phyloP scores from a whole-genome alignment of 2,329 filamentous ascomycete species.

The Nectriaceae sp. region DNA sequence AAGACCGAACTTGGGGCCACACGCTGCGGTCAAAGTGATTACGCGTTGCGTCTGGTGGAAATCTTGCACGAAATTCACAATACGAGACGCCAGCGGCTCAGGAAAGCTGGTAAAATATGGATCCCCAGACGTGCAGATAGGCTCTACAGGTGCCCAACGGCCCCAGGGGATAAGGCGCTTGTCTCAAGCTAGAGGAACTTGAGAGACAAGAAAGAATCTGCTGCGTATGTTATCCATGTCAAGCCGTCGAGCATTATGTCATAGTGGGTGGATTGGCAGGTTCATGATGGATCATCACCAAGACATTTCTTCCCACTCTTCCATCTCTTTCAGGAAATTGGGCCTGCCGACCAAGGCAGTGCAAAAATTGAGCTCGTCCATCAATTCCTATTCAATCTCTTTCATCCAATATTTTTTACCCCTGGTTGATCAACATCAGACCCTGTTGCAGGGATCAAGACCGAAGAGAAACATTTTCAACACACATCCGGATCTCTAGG shows the following conservation, averaged over 20 bases:
- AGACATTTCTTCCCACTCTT: not conserved
- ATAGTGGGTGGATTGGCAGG: not conserved
- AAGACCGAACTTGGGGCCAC: too few species aligned
- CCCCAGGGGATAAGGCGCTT: not conserved
- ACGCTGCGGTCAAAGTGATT: not conserved
- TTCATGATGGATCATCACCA: not conserved
- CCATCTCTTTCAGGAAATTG: not conserved
- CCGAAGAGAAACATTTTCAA: not conserved
- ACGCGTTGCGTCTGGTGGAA: not conserved
- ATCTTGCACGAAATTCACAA: not conserved
- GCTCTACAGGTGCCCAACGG: too few species aligned
- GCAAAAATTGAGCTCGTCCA: too few species aligned
- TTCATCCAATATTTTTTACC: not conserved
- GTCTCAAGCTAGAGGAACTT: too few species aligned
- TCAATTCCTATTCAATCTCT: not conserved
- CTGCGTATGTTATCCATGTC: too few species aligned
- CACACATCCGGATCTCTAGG: not conserved
- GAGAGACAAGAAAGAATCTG: too few species aligned
- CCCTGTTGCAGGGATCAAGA: not conserved
- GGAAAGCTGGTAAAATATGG: not conserved
- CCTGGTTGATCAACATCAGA: not conserved
- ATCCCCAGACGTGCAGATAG: not conserved
- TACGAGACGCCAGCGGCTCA: too few species aligned
- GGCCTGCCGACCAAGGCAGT: not conserved
- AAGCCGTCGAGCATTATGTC: not conserved